Base-by-base conservation (phyloP, 805 yeast genomes). In the Wickerhamia fluorescens region DNA sequence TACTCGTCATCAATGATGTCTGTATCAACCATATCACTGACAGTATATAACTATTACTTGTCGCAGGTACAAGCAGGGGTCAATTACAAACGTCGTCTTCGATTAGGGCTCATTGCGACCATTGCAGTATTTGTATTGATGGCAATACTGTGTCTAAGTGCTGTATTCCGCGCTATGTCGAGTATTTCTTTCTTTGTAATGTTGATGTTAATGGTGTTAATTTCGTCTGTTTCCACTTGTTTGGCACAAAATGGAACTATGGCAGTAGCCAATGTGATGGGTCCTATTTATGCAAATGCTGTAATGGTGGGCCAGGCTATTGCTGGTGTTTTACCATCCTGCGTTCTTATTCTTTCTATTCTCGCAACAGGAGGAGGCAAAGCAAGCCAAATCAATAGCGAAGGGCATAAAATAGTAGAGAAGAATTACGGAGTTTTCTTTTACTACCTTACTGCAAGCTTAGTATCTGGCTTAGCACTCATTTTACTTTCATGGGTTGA, bases 261-360 rank as follows among this genome's bases (percentile, higher is more conserved):
- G 76, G 95, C 97, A 4, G 66, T 85, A 23, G 92, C 80, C 3
- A 83, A 84, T 44, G 74, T 80, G 1, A 64, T 75, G 47, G 88
- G 92, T 4, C 68, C 85, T 1, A 68, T 75, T 9, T 83, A 73
- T 49, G 88, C 94, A 7, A 95, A 92, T 46, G 94, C 83, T 0
- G 81, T 81, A 2, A 84, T 92, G 81, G 88, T 88, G 3, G 98
- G 98, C 2, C 95, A 89, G 53, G 95, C 95, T 0, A 61, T 89
- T 11, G 86, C 96, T 0, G 98, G 98, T 2, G 95, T 92, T 0
- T 58, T 89, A 20, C 97, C 98, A 2, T 76, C 95, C 0, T 49
- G 82, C 12, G 77, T 81, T 9, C 69, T 75, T 41, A 78, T 76
- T 36, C 35, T 69, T 7, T 71, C 81, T 7, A 74, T 73, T 15